Evolutionary conservation across 139 green algal species (phyloP).

Genomic region (Asterochloris erici): DNA sequence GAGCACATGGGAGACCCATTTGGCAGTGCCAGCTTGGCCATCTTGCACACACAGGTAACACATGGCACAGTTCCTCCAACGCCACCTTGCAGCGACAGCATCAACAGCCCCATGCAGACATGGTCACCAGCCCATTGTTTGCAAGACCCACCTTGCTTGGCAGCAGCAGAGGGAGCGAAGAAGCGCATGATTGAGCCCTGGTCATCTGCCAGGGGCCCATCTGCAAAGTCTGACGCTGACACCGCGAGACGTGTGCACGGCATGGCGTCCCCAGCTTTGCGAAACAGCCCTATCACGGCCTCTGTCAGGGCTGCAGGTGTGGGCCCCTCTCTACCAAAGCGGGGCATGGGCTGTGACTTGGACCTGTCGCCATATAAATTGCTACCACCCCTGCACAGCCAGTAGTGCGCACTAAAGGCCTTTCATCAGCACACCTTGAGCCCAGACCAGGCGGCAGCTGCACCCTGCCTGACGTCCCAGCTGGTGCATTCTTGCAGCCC

Average conservation of each 20-base stretch:
- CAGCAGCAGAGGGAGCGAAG: constrained; percentile 17
- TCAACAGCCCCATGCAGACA: not conserved
- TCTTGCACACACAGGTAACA: not conserved
- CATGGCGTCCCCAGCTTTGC: constrained; percentile 38
- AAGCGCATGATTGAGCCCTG: constrained; percentile 39
- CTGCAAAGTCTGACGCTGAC: constrained; percentile 14
- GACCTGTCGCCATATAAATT: constrained; percentile 31
- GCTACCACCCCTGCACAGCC: not conserved
- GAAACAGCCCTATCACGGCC: constrained; percentile 35
- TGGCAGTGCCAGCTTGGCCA: not conserved
- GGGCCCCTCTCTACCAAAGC: constrained; percentile 21
- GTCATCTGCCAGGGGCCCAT: not conserved
- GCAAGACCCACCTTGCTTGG: not conserved
- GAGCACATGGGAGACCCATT: not conserved
- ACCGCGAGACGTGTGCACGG: constrained; percentile 66
- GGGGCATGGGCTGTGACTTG: constrained; percentile 51
- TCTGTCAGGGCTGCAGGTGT: constrained; percentile 22
- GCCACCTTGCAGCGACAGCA: not conserved
- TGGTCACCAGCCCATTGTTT: not conserved
- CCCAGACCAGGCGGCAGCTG: too few relatives aligned
- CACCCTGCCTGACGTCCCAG: not conserved
- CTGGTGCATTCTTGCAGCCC: not conserved
- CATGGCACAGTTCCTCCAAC: not conserved
- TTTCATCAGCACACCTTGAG: not conserved
- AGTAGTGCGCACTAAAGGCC: too few relatives aligned